Percentiles rank a stretch among this genome's conserved stretches.
These are phyloP conservation scores for Mycena citricolor DNA, from an alignment of 1,284 basidiomycete species.

Conservation along the genomic window DNA sequence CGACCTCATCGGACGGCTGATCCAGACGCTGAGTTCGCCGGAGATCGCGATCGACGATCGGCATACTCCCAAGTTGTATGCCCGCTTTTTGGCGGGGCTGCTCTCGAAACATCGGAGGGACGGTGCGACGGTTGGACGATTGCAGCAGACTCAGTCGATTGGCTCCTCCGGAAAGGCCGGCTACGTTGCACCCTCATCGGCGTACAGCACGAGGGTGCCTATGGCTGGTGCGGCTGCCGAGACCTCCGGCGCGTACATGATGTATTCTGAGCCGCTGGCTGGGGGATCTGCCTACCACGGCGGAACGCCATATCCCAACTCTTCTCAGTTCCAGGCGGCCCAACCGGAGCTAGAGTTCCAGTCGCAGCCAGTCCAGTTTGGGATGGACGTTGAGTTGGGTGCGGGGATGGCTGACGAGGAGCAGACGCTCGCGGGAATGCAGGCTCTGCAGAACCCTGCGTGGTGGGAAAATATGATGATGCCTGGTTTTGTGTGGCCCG, in stretches of 20 bases:
- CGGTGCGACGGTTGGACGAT: conserved; percentile 50
- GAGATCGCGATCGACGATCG: conserved; percentile 80
- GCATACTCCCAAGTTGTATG: conserved; percentile 78
- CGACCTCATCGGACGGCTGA: conserved; percentile 68
- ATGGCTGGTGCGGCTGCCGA: conserved; percentile 12
- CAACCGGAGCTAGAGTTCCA: too few relatives aligned
- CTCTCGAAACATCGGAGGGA: conserved; percentile 67
- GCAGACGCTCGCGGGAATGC: conserved; percentile 64
- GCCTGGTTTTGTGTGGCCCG: conserved; percentile 52
- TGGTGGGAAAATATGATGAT: conserved; percentile 86
- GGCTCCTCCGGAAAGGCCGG: conserved; percentile 31
- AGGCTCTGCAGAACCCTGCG: conserved; percentile 63
- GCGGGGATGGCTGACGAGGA: conserved; percentile 49
- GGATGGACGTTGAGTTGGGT: conserved; percentile 33
- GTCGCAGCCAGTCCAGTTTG: conserved; percentile 44
- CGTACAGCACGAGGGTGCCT: conserved; percentile 16
- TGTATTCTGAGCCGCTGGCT: too few relatives aligned
- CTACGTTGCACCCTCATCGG: too few relatives aligned
- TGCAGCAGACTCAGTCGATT: conserved; percentile 42
- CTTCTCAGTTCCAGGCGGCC: too few relatives aligned
- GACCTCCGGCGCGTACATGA: too few relatives aligned
- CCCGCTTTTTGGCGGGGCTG: conserved; percentile 72
- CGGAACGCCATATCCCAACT: too few relatives aligned
- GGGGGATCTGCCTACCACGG: too few relatives aligned
- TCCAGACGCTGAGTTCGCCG: conserved; percentile 66